phyloP scores from a whole-genome alignment of 495 filamentous ascomycete species.

The Barbatosphaeria neglecta region DNA sequence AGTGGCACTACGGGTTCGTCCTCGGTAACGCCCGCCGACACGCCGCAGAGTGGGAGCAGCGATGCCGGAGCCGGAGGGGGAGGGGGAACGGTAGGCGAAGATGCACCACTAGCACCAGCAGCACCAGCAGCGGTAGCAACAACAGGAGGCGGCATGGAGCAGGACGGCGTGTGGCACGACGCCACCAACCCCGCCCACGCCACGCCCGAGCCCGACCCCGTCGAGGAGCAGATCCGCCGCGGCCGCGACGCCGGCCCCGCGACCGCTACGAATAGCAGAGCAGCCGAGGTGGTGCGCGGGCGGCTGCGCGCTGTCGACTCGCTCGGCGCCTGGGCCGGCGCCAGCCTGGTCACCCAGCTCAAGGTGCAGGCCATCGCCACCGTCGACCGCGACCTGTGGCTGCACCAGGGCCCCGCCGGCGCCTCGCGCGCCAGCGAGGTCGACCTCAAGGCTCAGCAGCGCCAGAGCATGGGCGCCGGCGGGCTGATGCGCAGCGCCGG shows the following conservation, averaged over 20 bases:
- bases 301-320: constrained; percentile 66
- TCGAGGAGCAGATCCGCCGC: constrained; percentile 50
- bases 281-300: constrained; percentile 39
- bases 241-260: not conserved
- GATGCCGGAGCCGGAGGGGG: constrained; percentile 10
- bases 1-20: constrained; percentile 8
- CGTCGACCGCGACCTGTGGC: constrained; percentile 75
- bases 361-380: constrained; percentile 70
- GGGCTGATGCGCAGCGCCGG: constrained; percentile 33
- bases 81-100: not conserved
- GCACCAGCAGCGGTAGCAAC: no score
- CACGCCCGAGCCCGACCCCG: constrained; percentile 45
- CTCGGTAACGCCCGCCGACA: not conserved
- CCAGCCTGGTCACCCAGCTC: constrained; percentile 65
- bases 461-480: constrained; percentile 51
- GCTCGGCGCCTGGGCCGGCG: constrained; percentile 81
- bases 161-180: constrained; percentile 22
- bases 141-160: constrained; percentile 8
- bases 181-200: constrained; percentile 33
- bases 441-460: constrained; percentile 39
- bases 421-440: constrained; percentile 54
- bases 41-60: not conserved
- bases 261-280: constrained; percentile 31
- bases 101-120: no score
- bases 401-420: constrained; percentile 63